These are phyloP conservation scores for Polytrichum formosum DNA, from an alignment of 225 moss, liverwort and hornwort genomes.

Conservation along the genomic window DNA sequence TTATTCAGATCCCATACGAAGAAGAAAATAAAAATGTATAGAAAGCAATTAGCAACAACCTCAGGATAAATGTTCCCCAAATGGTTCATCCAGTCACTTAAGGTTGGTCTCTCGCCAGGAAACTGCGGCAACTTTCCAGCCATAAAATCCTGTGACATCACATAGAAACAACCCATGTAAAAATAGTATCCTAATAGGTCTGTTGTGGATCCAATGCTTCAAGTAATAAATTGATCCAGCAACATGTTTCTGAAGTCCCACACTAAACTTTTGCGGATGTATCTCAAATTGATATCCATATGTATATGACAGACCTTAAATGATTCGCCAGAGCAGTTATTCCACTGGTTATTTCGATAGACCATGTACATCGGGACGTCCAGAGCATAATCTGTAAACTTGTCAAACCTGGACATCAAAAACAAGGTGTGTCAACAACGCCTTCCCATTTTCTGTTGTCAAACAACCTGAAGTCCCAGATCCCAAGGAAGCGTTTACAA, in stretches of 20 bases:
- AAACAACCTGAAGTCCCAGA: neutral
- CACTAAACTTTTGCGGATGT: too few species aligned
- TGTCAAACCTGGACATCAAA: conserved; percentile 51
- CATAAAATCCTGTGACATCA: conserved; percentile 60
- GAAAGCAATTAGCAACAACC: conserved; percentile 14
- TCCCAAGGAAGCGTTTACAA: too few species aligned
- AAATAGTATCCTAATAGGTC: too few species aligned
- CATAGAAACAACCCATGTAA: neutral
- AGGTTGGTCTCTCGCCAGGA: conserved; percentile 65
- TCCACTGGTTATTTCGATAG: conserved; percentile 42
- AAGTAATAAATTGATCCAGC: too few species aligned
- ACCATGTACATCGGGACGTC: conserved; percentile 71
- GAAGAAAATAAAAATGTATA: too few species aligned
- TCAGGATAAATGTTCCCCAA: conserved; percentile 83
- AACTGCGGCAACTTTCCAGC: conserved; percentile 66
- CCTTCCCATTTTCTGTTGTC: neutral
- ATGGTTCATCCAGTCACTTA: conserved; percentile 91
- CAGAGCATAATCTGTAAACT: conserved; percentile 63
- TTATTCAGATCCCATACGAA: too few species aligned
- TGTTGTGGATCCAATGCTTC: too few species aligned
- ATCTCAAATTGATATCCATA: too few species aligned
- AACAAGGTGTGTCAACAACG: neutral
- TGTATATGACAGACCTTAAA: conserved; percentile 33
- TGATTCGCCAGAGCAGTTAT: conserved; percentile 46
- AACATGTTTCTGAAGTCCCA: too few species aligned